Conservation (phyloP, 2,329 filamentous ascomycete species). For the Paracorniculantispora psalliotae region DNA sequence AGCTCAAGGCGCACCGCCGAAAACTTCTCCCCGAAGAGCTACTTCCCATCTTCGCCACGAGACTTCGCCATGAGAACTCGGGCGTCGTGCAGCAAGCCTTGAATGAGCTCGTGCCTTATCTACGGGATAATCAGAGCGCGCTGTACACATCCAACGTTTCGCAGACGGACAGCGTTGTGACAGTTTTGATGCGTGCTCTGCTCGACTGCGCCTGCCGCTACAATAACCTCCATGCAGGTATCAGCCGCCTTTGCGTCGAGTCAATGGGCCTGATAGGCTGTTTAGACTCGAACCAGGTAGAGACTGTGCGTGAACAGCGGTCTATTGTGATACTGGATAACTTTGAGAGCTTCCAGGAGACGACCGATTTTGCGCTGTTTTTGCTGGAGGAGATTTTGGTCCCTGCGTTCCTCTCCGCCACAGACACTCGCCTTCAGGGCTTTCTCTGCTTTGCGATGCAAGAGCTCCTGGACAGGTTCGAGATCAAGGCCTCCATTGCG, state of each 20-base stretch:
- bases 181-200: slow-evolving; percentile 67
- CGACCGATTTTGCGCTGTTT: slow-evolving; percentile 79
- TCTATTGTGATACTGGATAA: slow-evolving; percentile 87
- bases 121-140: slow-evolving; percentile 68
- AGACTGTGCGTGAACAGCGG: slow-evolving; percentile 69
- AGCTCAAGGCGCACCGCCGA: slow-evolving; percentile 61
- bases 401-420: slow-evolving; percentile 84
- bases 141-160: slow-evolving; percentile 75
- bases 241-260: slow-evolving; percentile 69
- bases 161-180: slow-evolving; percentile 72
- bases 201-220: slow-evolving; percentile 84
- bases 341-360: slow-evolving; percentile 72
- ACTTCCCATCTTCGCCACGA: slow-evolving; percentile 65
- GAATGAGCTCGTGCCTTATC: slow-evolving; percentile 67
- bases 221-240: slow-evolving; percentile 59
- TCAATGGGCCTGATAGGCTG: slow-evolving; percentile 88
- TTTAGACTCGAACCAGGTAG: slow-evolving; percentile 83
- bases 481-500: slow-evolving; percentile 57
- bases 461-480: slow-evolving; percentile 73
- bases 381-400: slow-evolving; percentile 84
- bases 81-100: slow-evolving; percentile 81
- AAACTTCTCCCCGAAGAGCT: slow-evolving; percentile 44
- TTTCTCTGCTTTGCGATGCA: slow-evolving; percentile 95
- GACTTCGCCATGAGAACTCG: slow-evolving; percentile 77
- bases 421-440: slow-evolving; percentile 80